Evolutionary conservation across 2,329 filamentous ascomycete genomes (phyloP).

Genomic region (Colletotrichum sp.): DNA sequence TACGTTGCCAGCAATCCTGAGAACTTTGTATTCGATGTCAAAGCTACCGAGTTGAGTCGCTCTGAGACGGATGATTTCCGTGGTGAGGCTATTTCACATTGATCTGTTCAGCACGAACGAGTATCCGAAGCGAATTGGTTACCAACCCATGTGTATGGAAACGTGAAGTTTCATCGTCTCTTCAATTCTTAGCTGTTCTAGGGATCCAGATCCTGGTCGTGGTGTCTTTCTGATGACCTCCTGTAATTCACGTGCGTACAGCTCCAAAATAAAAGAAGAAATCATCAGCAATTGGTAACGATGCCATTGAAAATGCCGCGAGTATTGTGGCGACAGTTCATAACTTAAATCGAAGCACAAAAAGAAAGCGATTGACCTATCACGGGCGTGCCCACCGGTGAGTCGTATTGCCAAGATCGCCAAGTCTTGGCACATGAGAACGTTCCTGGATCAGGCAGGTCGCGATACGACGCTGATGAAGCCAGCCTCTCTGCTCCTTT

Average conservation of each 20-base stretch:
- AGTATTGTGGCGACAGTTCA: background rate
- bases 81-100: background rate
- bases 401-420: background rate
- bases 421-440: background rate
- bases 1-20: background rate
- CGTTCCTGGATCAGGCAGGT: slow-evolving; percentile 14
- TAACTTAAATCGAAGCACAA: background rate
- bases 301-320: background rate
- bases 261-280: background rate
- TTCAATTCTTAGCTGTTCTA: no score
- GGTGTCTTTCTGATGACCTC: no score
- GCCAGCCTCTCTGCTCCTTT: background rate
- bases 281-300: background rate
- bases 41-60: background rate
- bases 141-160: no score
- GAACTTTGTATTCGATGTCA: background rate
- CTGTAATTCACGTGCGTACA: background rate
- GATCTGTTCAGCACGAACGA: background rate
- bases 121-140: background rate
- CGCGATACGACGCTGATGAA: background rate
- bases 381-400: background rate
- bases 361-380: background rate
- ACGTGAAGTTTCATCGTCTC: no score
- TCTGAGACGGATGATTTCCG: background rate
- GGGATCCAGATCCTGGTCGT: no score